Conservation (phyloP, 2,329 filamentous ascomycete species). For the Ceratocystis diversiconidia region DNA sequence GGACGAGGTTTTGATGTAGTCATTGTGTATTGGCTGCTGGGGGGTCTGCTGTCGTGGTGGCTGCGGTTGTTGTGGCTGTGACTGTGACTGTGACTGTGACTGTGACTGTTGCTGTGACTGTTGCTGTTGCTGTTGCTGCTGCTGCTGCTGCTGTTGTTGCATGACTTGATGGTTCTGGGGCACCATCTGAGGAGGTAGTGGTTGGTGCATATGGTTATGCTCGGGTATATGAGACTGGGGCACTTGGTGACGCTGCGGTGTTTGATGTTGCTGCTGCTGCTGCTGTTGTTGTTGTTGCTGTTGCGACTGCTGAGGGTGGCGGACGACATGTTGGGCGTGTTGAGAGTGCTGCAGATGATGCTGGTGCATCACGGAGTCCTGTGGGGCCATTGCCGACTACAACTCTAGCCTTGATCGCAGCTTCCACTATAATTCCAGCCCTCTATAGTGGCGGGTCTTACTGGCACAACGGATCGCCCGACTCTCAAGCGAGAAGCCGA, state of each 20-base stretch:
- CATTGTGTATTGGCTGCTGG: slow-evolving; percentile 8
- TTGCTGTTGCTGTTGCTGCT: slow-evolving; percentile 1
- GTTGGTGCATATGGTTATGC: slow-evolving; percentile 5
- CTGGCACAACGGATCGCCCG: slow-evolving; percentile 10
- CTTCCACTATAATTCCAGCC: neutral
- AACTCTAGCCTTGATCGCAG: neutral
- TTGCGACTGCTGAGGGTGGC: slow-evolving; percentile 19
- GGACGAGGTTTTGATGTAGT: slow-evolving; percentile 14
- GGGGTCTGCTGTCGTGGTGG: slow-evolving; percentile 8
- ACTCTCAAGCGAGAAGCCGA: neutral
- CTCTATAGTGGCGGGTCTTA: neutral
- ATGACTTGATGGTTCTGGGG: slow-evolving; percentile 9
- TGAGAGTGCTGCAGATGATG: slow-evolving; percentile 22
- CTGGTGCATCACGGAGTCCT: slow-evolving; percentile 18
- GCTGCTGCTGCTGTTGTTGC: slow-evolving; percentile 1
- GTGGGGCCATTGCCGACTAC: slow-evolving; percentile 8
- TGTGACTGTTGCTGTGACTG: neutral
- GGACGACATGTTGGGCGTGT: slow-evolving; percentile 10
- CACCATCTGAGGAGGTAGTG: neutral
- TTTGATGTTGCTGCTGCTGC: slow-evolving; percentile 19
- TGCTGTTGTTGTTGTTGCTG: neutral
- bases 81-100: neutral
- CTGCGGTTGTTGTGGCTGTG: neutral
- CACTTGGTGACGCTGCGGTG: slow-evolving; percentile 20
- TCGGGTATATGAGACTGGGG: slow-evolving; percentile 7